A percentile compares a stretch with the other conserved stretches of the same genome.
phyloP scores from a whole-genome alignment of 495 filamentous ascomycete species.

The Podospora appendiculata region DNA sequence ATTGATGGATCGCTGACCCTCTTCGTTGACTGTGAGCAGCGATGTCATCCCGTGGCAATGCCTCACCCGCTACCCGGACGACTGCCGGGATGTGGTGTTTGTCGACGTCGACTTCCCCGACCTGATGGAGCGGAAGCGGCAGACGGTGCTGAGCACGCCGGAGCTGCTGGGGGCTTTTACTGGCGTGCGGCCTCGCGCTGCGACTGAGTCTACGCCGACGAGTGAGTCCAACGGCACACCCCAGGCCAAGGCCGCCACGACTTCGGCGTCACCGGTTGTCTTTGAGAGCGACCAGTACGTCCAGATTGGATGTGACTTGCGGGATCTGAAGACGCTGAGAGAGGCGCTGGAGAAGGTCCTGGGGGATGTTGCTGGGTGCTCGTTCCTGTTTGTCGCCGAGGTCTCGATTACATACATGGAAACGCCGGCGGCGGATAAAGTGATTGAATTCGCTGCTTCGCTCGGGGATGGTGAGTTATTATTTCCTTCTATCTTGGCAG shows the following conservation, averaged over 20 bases:
- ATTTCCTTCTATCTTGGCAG: neutral
- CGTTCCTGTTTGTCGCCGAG: conserved; percentile 75
- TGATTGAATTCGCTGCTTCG: conserved; percentile 62
- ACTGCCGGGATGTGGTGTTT: conserved; percentile 47
- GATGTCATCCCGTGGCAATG: conserved; percentile 89
- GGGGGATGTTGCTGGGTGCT: conserved; percentile 38
- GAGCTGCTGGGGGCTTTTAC: conserved; percentile 40
- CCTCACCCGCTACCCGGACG: conserved; percentile 50
- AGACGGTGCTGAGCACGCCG: conserved; percentile 51
- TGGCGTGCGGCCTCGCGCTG: neutral
- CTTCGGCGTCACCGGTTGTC: conserved; percentile 9
- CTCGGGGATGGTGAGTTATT: conserved; percentile 50
- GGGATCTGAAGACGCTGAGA: conserved; percentile 52
- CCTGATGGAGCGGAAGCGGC: conserved; percentile 67
- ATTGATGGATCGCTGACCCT: neutral
- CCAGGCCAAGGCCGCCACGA: no score
- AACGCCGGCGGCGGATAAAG: conserved; percentile 57
- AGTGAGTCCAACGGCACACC: conserved; percentile 3
- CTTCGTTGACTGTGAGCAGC: conserved; percentile 35
- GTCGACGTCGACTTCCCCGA: conserved; percentile 85
- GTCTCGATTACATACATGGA: conserved; percentile 92
- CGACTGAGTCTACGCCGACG: conserved; percentile 9
- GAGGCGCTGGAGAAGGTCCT: conserved; percentile 42
- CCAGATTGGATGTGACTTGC: conserved; percentile 76
- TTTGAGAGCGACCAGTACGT: conserved; percentile 64